A percentile compares a stretch with the other conserved stretches of the same genome.
phyloP scores from a whole-genome alignment of 805 yeast genomes.

The Metschnikowia anglica region DNA sequence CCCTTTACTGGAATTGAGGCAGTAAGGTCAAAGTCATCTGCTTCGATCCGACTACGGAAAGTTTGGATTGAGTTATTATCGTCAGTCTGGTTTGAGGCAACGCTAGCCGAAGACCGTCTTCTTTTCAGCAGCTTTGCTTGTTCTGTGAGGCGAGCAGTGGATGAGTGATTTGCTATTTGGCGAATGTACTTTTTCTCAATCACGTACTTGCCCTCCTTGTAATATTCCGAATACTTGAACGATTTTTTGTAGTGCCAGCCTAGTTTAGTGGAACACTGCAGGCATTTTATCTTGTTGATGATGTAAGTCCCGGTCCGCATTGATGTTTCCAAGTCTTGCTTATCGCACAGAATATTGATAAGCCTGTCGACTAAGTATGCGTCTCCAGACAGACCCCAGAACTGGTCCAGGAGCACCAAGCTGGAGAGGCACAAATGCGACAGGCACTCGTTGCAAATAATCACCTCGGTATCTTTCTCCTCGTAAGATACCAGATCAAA shows the following conservation, averaged over 20 bases:
- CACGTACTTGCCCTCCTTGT: constrained; percentile 47
- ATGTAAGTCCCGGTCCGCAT: constrained; percentile 43
- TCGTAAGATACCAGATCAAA: constrained; percentile 40
- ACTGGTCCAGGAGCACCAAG: constrained; percentile 38
- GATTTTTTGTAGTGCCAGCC: constrained; percentile 46
- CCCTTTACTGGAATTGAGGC: constrained; percentile 1
- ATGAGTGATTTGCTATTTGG: constrained; percentile 35
- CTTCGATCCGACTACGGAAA: constrained; percentile 11
- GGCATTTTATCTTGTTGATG: constrained; percentile 38
- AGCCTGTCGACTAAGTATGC: constrained; percentile 42
- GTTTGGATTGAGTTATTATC: constrained; percentile 7
- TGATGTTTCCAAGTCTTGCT: constrained; percentile 29
- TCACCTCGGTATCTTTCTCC: constrained; percentile 36
- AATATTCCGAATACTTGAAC: constrained; percentile 34
- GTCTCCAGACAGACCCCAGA: constrained; percentile 41
- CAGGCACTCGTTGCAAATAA: constrained; percentile 41
- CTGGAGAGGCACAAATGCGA: constrained; percentile 40
- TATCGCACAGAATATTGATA: constrained; percentile 34
- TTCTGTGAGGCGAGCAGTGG: constrained; percentile 33
- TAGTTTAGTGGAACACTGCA: constrained; percentile 35
- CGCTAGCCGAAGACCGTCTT: constrained; percentile 22
- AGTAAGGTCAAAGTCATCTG: constrained; percentile 6
- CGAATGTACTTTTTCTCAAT: constrained; percentile 39
- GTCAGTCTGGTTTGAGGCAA: constrained; percentile 8
- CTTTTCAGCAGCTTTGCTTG: constrained; percentile 31